A percentile compares a stretch with the other conserved stretches of the same genome.
phyloP scores from a whole-genome alignment of 139 green algal species.

The Diplosphaera chodatii region DNA sequence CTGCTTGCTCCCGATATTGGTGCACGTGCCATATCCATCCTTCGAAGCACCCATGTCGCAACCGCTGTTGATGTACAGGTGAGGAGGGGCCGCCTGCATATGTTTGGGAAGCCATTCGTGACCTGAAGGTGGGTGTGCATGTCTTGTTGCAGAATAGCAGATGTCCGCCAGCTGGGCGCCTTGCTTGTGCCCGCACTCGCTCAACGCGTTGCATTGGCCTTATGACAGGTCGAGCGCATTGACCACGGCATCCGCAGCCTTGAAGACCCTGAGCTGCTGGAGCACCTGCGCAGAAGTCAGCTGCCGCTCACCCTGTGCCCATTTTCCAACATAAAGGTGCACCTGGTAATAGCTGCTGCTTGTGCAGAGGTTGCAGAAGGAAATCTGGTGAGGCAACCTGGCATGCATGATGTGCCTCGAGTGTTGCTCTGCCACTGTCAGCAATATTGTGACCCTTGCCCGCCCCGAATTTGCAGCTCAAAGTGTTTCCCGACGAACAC shows the following conservation, averaged over 20 bases:
- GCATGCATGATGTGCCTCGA: too few relatives aligned
- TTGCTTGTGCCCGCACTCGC: not conserved
- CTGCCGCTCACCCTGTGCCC: conserved; percentile 67
- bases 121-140: conserved; percentile 17
- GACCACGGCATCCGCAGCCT: conserved; percentile 62
- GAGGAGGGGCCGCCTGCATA: conserved; percentile 48
- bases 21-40: too few relatives aligned
- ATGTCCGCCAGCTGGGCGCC: too few relatives aligned
- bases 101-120: conserved; percentile 39
- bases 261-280: conserved; percentile 51
- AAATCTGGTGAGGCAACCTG: not conserved
- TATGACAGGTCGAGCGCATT: conserved; percentile 33
- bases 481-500: not conserved
- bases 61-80: conserved; percentile 20
- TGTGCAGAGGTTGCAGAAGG: too few relatives aligned
- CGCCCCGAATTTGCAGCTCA: not conserved
- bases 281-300: conserved; percentile 9
- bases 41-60: too few relatives aligned
- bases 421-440: too few relatives aligned
- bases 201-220: too few relatives aligned
- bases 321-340: conserved; percentile 47
- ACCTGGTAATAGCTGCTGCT: too few relatives aligned
- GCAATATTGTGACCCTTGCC: not conserved
- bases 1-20: too few relatives aligned
- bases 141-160: too few relatives aligned